These are phyloP conservation scores for Sugiyamaella grinbergsii DNA, from an alignment of 1,139 yeast species.

Conservation along the genomic window DNA sequence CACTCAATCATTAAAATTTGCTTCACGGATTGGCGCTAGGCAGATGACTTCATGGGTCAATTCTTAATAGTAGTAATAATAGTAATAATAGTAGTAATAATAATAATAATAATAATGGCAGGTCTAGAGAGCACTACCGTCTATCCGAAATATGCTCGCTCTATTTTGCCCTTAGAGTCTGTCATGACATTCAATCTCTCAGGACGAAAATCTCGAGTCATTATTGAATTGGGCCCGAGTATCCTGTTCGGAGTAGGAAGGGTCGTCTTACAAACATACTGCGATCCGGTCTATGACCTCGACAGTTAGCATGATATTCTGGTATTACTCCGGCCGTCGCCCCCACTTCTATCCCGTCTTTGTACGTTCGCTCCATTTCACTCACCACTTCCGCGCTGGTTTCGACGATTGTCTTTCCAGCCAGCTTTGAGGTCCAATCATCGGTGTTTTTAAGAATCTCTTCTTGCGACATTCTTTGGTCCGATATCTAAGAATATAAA, in stretches of 20 bases:
- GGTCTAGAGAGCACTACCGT: background rate
- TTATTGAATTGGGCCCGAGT: conserved; percentile 30
- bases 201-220: conserved; percentile 33
- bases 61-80: conserved; percentile 28
- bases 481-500: background rate
- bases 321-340: too few relatives aligned
- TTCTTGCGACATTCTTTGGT: conserved; percentile 11
- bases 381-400: conserved; percentile 12
- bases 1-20: conserved; percentile 80
- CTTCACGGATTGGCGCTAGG: conserved; percentile 75
- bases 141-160: conserved; percentile 31
- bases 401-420: conserved; percentile 34
- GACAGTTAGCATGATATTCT: conserved; percentile 10
- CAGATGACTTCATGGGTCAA: conserved; percentile 55
- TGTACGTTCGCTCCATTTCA: too few relatives aligned
- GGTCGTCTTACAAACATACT: conserved; percentile 20
- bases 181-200: conserved; percentile 35
- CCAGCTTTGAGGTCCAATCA: conserved; percentile 32
- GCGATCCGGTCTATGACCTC: conserved; percentile 9
- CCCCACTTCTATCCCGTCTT: too few relatives aligned
- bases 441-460: conserved; percentile 20
- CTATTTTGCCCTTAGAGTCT: conserved; percentile 32
- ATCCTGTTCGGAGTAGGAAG: conserved; percentile 34
- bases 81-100: background rate
- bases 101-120: background rate